Percentiles rank a stretch among this genome's conserved stretches.
Conservation (phyloP, 73 alveolate species). For the Stentor coeruleus region DNA sequence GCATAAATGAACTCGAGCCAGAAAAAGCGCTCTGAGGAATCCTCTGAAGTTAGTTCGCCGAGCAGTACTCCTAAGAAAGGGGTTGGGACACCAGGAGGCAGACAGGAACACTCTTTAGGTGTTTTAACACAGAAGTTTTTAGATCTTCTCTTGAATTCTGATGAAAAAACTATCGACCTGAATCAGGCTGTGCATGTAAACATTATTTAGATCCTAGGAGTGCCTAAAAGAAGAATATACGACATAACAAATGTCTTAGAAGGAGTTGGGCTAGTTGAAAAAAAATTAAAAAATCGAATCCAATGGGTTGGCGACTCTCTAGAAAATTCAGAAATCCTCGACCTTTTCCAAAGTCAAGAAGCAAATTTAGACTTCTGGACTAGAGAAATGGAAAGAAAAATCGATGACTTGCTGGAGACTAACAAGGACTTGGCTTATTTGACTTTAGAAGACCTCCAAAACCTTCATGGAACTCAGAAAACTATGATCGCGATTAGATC, state of each 20-base stretch:
- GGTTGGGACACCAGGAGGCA: conserved; percentile 5
- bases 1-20: neutral
- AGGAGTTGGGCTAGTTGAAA: conserved; percentile 58
- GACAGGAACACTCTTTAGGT: conserved; percentile 51
- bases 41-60: neutral
- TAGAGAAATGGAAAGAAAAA: neutral
- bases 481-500: conserved; percentile 48
- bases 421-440: conserved; percentile 40
- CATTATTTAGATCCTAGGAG: conserved; percentile 25
- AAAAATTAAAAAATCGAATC: conserved; percentile 43
- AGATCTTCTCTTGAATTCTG: conserved; percentile 41
- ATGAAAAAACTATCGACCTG: conserved; percentile 43
- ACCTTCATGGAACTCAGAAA: conserved; percentile 29
- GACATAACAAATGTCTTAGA: conserved; percentile 61
- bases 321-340: conserved; percentile 31
- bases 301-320: conserved; percentile 52
- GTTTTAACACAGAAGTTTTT: conserved; percentile 55
- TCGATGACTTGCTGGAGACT: neutral
- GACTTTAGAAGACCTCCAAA: conserved; percentile 52
- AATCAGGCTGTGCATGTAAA: conserved; percentile 40
- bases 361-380: conserved; percentile 20
- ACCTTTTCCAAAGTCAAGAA: neutral
- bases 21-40: neutral
- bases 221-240: conserved; percentile 51
- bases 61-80: neutral